Conservation (phyloP, 1,284 basidiomycete genomes). For the Ceratobasidium sp. region DNA sequence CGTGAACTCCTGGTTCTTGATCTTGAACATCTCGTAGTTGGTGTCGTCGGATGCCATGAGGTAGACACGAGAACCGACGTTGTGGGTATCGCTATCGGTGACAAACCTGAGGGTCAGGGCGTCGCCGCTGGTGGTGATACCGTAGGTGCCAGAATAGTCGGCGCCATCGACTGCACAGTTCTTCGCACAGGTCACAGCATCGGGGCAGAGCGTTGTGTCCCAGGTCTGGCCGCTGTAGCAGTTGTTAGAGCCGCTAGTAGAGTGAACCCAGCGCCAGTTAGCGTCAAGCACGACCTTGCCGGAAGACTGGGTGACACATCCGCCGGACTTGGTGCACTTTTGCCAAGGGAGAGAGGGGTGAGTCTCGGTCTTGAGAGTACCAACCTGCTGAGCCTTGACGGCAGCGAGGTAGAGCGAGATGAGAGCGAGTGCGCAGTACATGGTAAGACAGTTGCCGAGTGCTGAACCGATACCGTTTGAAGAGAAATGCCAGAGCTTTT, state of each 20-base stretch:
- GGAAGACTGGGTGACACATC: constrained; percentile 33
- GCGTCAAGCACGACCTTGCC: constrained; percentile 48
- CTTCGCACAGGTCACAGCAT: constrained; percentile 61
- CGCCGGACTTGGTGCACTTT: constrained; percentile 48
- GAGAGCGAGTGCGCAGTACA: constrained; percentile 42
- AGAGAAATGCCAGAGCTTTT: constrained; percentile 10
- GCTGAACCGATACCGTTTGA: constrained; percentile 23
- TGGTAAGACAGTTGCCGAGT: constrained; percentile 19
- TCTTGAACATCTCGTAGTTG: constrained; percentile 67
- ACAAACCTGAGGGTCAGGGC: constrained; percentile 68
- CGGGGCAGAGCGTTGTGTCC: constrained; percentile 61
- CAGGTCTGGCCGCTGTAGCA: constrained; percentile 65
- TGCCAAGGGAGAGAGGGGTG: constrained; percentile 48
- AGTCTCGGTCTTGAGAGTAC: constrained; percentile 47
- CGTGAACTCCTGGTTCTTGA: constrained; percentile 69
- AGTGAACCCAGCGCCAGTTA: constrained; percentile 50
- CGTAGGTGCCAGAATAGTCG: constrained; percentile 66
- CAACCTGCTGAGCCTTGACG: constrained; percentile 48
- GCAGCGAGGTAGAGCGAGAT: constrained; percentile 47
- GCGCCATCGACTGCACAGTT: constrained; percentile 73
- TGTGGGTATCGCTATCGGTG: constrained; percentile 63
- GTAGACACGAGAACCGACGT: constrained; percentile 72
- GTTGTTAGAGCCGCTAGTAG: constrained; percentile 52
- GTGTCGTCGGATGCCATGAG: constrained; percentile 60
- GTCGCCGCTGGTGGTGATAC: constrained; percentile 64